These are phyloP conservation scores for Trapa bicornis DNA, from an alignment of 345 rosid species.

Conservation along the genomic window DNA sequence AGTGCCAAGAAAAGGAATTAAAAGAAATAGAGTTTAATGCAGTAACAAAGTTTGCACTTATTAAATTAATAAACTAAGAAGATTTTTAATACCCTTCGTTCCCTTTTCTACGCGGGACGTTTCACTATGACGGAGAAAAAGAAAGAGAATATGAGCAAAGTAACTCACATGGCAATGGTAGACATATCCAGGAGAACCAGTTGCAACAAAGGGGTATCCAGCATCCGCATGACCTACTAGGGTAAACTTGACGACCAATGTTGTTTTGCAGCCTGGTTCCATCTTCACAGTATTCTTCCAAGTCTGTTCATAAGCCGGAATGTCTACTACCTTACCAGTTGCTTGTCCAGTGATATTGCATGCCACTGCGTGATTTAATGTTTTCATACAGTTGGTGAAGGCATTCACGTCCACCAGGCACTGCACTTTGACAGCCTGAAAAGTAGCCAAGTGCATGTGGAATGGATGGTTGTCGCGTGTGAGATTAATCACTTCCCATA, in stretches of 20 bases:
- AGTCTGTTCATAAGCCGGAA: conserved; percentile 8
- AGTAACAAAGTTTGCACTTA: too few relatives aligned
- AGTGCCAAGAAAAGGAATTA: too few relatives aligned
- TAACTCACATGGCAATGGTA: conserved; percentile 18
- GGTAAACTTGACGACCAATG: conserved; percentile 14
- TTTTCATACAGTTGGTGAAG: conserved; percentile 10
- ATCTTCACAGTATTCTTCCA: conserved; percentile 19
- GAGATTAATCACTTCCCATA: conserved; percentile 15
- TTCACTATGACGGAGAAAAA: too few relatives aligned
- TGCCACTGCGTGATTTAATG: conserved; percentile 9
- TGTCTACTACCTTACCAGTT: not conserved
- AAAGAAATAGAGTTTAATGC: too few relatives aligned
- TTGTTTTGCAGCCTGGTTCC: conserved; percentile 9
- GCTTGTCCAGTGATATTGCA: conserved; percentile 10
- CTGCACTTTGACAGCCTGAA: conserved; percentile 2
- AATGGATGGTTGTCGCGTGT: conserved; percentile 13
- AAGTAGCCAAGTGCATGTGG: conserved; percentile 9
- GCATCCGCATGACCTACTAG: conserved; percentile 1
- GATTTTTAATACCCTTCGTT: too few relatives aligned
- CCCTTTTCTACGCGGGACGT: too few relatives aligned
- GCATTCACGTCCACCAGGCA: conserved; percentile 4
- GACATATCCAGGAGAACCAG: conserved; percentile 15
- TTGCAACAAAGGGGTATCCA: conserved; percentile 14
- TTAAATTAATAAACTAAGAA: too few relatives aligned
- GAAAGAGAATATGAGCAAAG: too few relatives aligned